Evolutionary conservation across 1,284 basidiomycete genomes (phyloP), one percentile per base, ranked within the genome.

Genomic region (Ganoderma lucidum): DNA sequence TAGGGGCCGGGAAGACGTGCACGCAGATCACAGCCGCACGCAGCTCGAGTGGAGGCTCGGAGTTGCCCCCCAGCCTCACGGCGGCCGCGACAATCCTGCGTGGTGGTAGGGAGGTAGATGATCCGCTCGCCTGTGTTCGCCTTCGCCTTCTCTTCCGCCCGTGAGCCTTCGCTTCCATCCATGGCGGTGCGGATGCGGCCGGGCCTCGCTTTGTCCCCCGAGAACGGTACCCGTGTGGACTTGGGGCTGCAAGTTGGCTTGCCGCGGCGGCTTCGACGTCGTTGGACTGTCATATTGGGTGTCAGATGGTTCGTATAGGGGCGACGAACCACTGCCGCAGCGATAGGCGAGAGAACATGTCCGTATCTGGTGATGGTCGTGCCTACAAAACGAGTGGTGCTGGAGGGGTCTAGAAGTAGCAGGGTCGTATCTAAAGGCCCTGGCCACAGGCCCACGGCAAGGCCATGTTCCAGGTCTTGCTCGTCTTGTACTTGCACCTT

Each of bases 81-180:
- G 51, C 41, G 19, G 19, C 53, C 63, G 63, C 63, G 55, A 58
- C 63, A 58, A 56, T 64, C 63, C 53, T 64, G 63, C 63, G 41
- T 64, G 63, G 53, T 64, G 53, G 63, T 58, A 41, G 55, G 53
- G 51, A 55, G 62, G 62, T 19, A 10, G 59, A 61, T 61, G 59
- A 61, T 61, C 59, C 59, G 59, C 39, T 61, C 59, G 59, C 59
- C 59, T 61, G 59, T 4, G n/a, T 41, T 60, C 35, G 59, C 59
- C 59, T 61, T 45, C 44, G 44, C 59, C 59, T 61, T 56, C 53
- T 35, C 53, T 56, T 17, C 30, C 28, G 30, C 32, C 30, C 14
- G 3, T 35, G 15, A 12, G 32, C 53, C 53, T 19, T 56, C 32
- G 14, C 53, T 56, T 56, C 30, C 32, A 35, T 56, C 53, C 12